Evolutionary conservation across 2,329 filamentous ascomycete species (phyloP), one percentile per base, ranked within the genome.

Genomic region (Biscogniauxia sp.): DNA sequence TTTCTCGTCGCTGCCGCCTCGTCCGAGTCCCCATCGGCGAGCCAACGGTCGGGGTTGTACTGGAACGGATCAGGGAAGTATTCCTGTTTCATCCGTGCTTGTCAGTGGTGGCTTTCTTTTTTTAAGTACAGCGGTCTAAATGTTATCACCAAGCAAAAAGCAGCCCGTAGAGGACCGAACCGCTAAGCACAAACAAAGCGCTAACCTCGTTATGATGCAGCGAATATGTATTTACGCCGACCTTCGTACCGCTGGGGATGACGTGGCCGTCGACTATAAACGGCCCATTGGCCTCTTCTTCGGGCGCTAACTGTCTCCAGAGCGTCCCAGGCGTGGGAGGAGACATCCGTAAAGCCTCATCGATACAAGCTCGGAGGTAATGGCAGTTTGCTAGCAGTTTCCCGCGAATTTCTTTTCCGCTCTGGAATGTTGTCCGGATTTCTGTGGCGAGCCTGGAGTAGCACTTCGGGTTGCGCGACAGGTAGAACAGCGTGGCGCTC

Each of bases 401-500:
- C 1, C 54, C 41, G 1, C 28, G 19, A 15, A 69, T 66, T 9
- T 68, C 64, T 4, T 15, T 23, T 2, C 51, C 64, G 5, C 11
- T 51, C 1, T 15, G 28, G 49, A 69, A 68, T 1, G 57, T 60
- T 0, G 59, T 13, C 1, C 66, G 64, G 57, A 73, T 54, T 17
- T 68, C 63, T 13, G 32, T 2, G 4, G 51, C 64, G 19, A 64
- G 66, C 41, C 50, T 68, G 20, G 17, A 25, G 25, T 64, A 65
- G 51, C 28, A 66, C 20, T 54, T 50, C 20, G 58, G 64, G 32
- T 69, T 61, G 3, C 64, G 65, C 7, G 66, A 64, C 1, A 72
- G 57, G 55, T 70, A 70, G 64, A 72, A 72, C 20, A 72, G 59
- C 3, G 54, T 56, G 2, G 67, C 67, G 15, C 60, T 56, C 2